Conservation (phyloP, 2,329 filamentous ascomycete species). For the Diaporthe citrichinensis region DNA sequence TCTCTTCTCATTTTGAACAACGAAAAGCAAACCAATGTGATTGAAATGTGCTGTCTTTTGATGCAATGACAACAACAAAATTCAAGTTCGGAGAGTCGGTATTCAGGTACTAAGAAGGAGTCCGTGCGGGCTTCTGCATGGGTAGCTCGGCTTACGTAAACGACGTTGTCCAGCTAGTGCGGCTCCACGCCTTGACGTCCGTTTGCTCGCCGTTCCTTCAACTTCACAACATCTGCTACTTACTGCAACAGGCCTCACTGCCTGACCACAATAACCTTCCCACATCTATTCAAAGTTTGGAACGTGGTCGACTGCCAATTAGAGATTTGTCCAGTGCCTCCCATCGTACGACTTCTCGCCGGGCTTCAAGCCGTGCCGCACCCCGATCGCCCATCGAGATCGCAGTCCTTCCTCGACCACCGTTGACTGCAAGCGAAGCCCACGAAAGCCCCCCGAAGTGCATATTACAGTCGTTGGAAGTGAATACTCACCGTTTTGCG, state of each 20-base stretch:
- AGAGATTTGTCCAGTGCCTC: neutral
- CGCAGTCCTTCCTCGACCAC: neutral
- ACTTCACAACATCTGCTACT: neutral
- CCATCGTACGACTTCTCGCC: neutral
- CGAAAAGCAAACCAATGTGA: neutral
- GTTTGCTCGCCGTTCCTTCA: conserved; percentile 1
- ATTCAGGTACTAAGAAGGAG: neutral
- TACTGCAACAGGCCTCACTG: neutral
- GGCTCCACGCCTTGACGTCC: conserved; percentile 15
- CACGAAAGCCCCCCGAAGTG: neutral
- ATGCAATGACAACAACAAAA: neutral
- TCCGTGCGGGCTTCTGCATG: neutral
- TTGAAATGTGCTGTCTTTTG: neutral
- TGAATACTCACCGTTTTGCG: neutral
- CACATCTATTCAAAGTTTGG: neutral
- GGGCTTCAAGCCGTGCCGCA: neutral
- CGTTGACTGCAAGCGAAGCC: neutral
- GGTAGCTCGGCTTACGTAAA: conserved; percentile 15
- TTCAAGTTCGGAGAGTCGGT: neutral
- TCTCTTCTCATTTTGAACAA: neutral
- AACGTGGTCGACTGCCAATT: neutral
- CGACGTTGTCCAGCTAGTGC: neutral
- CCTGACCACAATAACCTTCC: neutral
- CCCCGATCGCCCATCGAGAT: neutral
- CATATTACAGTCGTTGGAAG: neutral